These are phyloP conservation scores for Cronartium quercuum DNA, from an alignment of 1,284 basidiomycete genomes.

Conservation along the genomic window DNA sequence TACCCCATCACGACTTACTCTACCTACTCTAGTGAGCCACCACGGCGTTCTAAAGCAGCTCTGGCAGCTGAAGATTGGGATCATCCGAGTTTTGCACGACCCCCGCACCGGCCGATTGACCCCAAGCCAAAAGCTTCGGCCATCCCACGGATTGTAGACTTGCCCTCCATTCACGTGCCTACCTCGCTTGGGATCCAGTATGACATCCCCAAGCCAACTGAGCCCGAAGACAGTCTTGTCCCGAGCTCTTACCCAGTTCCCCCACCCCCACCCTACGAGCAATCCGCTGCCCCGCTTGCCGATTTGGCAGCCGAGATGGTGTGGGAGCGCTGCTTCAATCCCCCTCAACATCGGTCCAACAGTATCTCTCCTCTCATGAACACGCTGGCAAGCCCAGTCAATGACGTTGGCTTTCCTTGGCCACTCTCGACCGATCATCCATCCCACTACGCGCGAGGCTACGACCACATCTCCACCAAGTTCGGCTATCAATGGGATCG, in stretches of 20 bases:
- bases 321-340: constrained; percentile 20
- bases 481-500: neutral
- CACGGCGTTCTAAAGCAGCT: constrained; percentile 24
- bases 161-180: neutral
- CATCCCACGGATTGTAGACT: neutral
- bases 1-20: neutral
- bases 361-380: neutral
- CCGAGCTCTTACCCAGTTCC: constrained; percentile 29
- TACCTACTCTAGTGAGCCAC: neutral
- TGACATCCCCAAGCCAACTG: neutral
- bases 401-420: neutral
- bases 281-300: constrained; percentile 23
- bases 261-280: constrained; percentile 25
- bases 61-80: constrained; percentile 27
- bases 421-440: neutral
- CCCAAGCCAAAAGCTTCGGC: neutral
- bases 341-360: neutral
- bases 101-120: constrained; percentile 24
- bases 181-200: neutral
- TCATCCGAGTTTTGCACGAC: constrained; percentile 29
- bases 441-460: neutral
- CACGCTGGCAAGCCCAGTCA: neutral
- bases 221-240: neutral
- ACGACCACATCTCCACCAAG: neutral
- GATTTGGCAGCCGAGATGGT: constrained; percentile 31